A percentile compares a stretch with the other conserved stretches of the same genome.
Evolutionary conservation across 768 basidiomycete genomes (phyloP).

Genomic region (Hygrocybe punicea): DNA sequence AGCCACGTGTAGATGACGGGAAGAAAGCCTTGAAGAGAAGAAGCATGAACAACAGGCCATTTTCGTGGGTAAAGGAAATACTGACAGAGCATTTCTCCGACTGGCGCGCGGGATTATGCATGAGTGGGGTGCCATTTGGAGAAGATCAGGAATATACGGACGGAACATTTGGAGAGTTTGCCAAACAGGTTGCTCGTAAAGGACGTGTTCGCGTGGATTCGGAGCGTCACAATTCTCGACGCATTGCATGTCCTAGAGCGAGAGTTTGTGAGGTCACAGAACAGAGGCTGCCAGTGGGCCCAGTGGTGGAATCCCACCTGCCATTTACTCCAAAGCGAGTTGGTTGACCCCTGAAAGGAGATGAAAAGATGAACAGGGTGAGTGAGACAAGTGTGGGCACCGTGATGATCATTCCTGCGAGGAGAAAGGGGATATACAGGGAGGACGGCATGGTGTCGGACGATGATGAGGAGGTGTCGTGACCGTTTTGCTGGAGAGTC

Average conservation of each 20-base stretch:
- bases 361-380: background rate
- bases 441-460: slow-evolving; percentile 57
- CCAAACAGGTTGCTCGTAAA: slow-evolving; percentile 95
- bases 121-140: slow-evolving; percentile 12
- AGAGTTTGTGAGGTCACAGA: slow-evolving; percentile 9
- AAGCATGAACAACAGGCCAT: slow-evolving; percentile 19
- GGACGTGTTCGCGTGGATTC: slow-evolving; percentile 56
- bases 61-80: slow-evolving; percentile 27
- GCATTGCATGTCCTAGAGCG: slow-evolving; percentile 88
- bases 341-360: slow-evolving; percentile 63
- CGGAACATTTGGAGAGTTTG: slow-evolving; percentile 89
- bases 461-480: slow-evolving; percentile 6
- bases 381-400: slow-evolving; percentile 32
- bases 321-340: slow-evolving; percentile 81
- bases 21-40: slow-evolving; percentile 63
- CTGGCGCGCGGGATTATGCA: slow-evolving; percentile 42
- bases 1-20: slow-evolving; percentile 75
- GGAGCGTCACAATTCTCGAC: slow-evolving; percentile 84
- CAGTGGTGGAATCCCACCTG: slow-evolving; percentile 45
- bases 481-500: slow-evolving; percentile 13
- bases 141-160: slow-evolving; percentile 39
- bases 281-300: no score
- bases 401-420: slow-evolving; percentile 90
- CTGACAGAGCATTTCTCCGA: slow-evolving; percentile 93
- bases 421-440: slow-evolving; percentile 71